Base-by-base conservation (phyloP, 352 stramenopile species). In the Aphanomyces astaci region DNA sequence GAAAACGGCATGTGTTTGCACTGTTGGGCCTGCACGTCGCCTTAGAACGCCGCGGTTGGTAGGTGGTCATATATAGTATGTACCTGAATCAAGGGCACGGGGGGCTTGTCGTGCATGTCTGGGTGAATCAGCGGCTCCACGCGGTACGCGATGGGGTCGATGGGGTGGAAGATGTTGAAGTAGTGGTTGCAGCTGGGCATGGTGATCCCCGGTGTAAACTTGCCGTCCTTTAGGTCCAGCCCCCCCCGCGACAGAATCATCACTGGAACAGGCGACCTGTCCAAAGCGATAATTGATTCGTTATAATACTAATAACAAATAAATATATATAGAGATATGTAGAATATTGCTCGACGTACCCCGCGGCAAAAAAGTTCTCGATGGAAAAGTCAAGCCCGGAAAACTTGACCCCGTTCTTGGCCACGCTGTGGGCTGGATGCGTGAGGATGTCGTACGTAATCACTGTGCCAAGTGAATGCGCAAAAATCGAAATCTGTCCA, bases 371-470 rank as follows among this genome's bases (percentile, higher is more conserved):
- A 53, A 96, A 94, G 46, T 90, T 92, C 62, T 95, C 86, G 19
- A 96, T 78, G 25, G 90, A 77, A 52, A 96, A 96, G 27, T 96
- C 80, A 2, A 96, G 75, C 15, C 83, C 82, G 40, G 86, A 75
- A 45, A 94, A 94, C 31, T 75, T 76, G 31, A 96, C 79, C 13
- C 86, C 87, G 63, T 90, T 95, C n/a, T 66, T 76, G 10, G 82
- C 76, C 1, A 83, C 63, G 31, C 88, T 73, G 2, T 84, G 82
- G 1, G 81, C 68, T 31, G 85, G 78, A 64, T 95, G 84, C 1
- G 83, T 95, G 17, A 98, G 66, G 52, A 98, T 85, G 73, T 98
- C 92, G 76, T 96, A 98, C 19, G 88, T 77, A 68, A 98, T 97
- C 39, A 97, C 88, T 2, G 87, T 96, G 0, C 90, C 91, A 5